These are phyloP conservation scores for Solidago caesia DNA, from an alignment of 129 eudicot genomes.

Conservation along the genomic window DNA sequence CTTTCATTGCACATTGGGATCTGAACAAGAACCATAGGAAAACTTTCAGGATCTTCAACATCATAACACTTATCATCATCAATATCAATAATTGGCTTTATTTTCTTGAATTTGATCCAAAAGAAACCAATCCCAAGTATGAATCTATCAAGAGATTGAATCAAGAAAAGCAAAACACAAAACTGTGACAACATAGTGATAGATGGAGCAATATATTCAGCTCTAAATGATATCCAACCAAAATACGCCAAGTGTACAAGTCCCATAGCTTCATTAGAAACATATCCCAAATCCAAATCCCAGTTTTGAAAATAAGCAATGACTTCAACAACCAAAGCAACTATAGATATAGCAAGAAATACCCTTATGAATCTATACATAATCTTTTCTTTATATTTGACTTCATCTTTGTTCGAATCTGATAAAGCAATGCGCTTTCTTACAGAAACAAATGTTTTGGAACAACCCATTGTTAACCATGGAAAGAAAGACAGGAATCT, in stretches of 20 bases:
- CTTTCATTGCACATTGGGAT: slow-evolving; percentile 95
- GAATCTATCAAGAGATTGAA: slow-evolving; percentile 80
- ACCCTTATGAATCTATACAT: slow-evolving; percentile 70
- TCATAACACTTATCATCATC: slow-evolving; percentile 47
- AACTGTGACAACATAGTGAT: slow-evolving; percentile 49
- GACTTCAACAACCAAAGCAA: slow-evolving; percentile 61
- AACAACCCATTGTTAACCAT: slow-evolving; percentile 54
- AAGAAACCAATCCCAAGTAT: slow-evolving; percentile 73
- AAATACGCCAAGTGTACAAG: slow-evolving; percentile 52
- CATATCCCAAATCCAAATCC: slow-evolving; percentile 53
- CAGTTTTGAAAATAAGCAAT: slow-evolving; percentile 74
- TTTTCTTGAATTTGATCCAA: slow-evolving; percentile 72
- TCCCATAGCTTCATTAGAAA: slow-evolving; percentile 60
- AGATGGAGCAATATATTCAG: slow-evolving; percentile 69
- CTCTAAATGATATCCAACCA: slow-evolving; percentile 77
- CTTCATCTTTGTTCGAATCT: slow-evolving; percentile 59
- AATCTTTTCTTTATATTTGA: slow-evolving; percentile 53
- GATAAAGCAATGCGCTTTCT: slow-evolving; percentile 60
- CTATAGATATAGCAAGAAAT: slow-evolving; percentile 58
- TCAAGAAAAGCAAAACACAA: slow-evolving; percentile 77
- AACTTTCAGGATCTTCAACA: slow-evolving; percentile 55
- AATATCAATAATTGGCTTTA: slow-evolving; percentile 54
- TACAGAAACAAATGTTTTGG: slow-evolving; percentile 38
- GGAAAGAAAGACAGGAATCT: slow-evolving; percentile 57
- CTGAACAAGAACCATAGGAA: slow-evolving; percentile 96